Evolutionary conservation across 352 stramenopile species (phyloP), one percentile per base, ranked within the genome.

Genomic region (Phytopythium chamaehyphon): DNA sequence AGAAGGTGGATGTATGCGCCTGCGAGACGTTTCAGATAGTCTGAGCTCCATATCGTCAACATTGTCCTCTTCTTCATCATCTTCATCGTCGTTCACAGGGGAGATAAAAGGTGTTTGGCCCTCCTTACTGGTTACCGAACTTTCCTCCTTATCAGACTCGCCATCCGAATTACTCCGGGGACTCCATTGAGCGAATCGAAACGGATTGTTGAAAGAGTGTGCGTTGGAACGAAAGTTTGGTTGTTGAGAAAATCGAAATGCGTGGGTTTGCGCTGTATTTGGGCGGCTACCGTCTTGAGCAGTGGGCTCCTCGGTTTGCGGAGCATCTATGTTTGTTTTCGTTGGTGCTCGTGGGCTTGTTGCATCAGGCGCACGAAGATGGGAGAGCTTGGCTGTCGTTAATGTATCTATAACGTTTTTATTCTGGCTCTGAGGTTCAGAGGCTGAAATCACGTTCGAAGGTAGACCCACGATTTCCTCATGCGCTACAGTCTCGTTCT

Each of bases 241-340:
- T 16, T 85, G 69, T 15, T 74, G 68, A 2, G 66, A 80, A 22
- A 85, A 82, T 19, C 64, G 63, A 18, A 74, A 83, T 3, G 56
- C 33, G 37, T 66, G 64, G 22, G 10, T 44, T 9, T 51, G 31
- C 7, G 35, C 35, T 12, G 11, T 38, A 15, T 15, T 36, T 45
- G 62, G 24, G 0, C 44, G 26, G 5, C 24, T 33, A 8, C 6
- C 3, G 8, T 10, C 2, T 18, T 39, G 23, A 26, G 5, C 28
- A 9, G 5, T 33, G 9, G 28, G 28, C 28, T 33, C 28, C 5
- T 10, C 28, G 9, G 9, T 9, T 33, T 33, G 28, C 28, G 5
- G 28, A 10, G 28, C 9, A 33, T 5, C 5, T 33, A 33, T 33
- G 5, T 10, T 33, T 33, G 28, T 33, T 5, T 10, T 5, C 5